phyloP scores from a whole-genome alignment of 768 basidiomycete genomes.

The Kwoniella sp. region DNA sequence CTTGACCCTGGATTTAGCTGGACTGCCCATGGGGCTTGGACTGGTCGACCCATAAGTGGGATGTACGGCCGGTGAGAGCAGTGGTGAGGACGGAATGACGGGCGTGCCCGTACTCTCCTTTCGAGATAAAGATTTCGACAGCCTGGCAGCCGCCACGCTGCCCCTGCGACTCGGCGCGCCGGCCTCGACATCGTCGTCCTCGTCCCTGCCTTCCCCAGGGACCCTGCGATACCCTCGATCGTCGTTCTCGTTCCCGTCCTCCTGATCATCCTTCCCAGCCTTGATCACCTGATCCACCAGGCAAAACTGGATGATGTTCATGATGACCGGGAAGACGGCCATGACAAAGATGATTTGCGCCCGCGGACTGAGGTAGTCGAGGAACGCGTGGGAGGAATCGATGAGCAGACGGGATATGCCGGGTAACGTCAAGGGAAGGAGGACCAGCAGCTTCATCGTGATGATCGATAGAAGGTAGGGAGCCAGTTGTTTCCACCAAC shows the following conservation, averaged over 20 bases:
- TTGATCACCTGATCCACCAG: constrained; percentile 63
- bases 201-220: background rate
- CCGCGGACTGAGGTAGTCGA: constrained; percentile 61
- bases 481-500: constrained; percentile 54
- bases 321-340: constrained; percentile 71
- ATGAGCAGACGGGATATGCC: constrained; percentile 67
- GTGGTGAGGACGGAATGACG: constrained; percentile 11
- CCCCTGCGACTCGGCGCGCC: background rate
- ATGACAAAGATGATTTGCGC: constrained; percentile 58
- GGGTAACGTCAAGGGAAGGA: constrained; percentile 58
- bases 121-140: background rate
- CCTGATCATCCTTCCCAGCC: constrained; percentile 17
- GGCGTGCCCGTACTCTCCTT: background rate
- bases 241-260: background rate
- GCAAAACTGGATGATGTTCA: constrained; percentile 72
- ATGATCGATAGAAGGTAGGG: constrained; percentile 77
- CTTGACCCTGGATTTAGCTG: background rate
- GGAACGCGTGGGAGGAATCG: constrained; percentile 74
- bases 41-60: constrained; percentile 6
- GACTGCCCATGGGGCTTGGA: constrained; percentile 10
- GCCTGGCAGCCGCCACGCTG: background rate
- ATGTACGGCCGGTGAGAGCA: constrained; percentile 5
- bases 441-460: constrained; percentile 87
- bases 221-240: constrained; percentile 1
- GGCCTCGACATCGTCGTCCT: background rate